Base-by-base conservation (phyloP, 2,329 filamentous ascomycete genomes). In the Alternaria dauci region DNA sequence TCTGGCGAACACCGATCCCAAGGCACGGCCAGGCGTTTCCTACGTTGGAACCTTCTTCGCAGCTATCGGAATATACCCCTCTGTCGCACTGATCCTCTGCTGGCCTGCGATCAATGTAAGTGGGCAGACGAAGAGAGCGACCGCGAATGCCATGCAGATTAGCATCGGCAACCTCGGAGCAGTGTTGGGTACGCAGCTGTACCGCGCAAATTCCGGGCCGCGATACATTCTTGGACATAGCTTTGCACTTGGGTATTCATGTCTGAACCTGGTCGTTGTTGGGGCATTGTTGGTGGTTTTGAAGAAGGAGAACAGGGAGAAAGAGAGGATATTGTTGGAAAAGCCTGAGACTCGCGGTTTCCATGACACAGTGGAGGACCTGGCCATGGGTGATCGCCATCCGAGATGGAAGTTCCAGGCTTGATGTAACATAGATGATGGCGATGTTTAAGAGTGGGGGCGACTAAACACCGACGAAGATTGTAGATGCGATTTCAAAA, bases 81-180 rank as follows among this genome's bases (percentile, higher is more conserved):
- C 74, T 1, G 77, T 79, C 5, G 77, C 78, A 0, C 68, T 79
- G 14, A 74, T 77, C 12, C 71, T 86, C 16, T 80, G 78, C 2
- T 86, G 84, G 84, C 79, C 86, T 1, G 74, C 80, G 9, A 86
- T 86, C 73, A 86, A 87, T 59, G 71, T 86, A 1, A 81, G 81
- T 0, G 85, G 84, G 1, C 81, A 83, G 57, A 85, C 83, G 63
- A 87, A 86, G 70, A 81, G 82, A 43, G 80, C 84, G 4, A 81
- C 83, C 30, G 80, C 81, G 1, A 80, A 83, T 12, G 81, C 80
- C 1, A 79, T 84, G 64, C 83, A 85, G 68, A 81, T 86, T 36
- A 80, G 76, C 0, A 74, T 86, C 25, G 84, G 84, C 0, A 85
- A 85, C 36, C 58, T 82, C 76, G 77, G 76, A 5, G 76, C 71